Conservation (phyloP, 768 basidiomycete genomes). For the Rhodosporidiobolus sp. region DNA sequence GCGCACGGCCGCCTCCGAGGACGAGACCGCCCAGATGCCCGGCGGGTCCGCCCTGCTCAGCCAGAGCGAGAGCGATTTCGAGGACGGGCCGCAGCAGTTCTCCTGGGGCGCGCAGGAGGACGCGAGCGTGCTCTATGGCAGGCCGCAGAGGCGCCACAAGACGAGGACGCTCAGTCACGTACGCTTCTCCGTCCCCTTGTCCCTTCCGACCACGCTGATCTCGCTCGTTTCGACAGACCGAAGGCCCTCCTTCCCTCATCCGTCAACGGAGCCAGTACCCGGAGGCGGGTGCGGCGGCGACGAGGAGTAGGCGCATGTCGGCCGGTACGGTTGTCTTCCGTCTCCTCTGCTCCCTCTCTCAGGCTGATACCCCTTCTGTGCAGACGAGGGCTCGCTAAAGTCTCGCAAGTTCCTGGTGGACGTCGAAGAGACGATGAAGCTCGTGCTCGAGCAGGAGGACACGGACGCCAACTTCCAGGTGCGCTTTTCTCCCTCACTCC, state of each 20-base stretch:
- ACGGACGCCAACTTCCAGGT: conserved; percentile 83
- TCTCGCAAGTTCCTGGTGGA: conserved; percentile 92
- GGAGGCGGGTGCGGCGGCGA: conserved; percentile 1
- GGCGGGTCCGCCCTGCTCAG: conserved; percentile 13
- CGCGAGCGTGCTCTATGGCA: conserved; percentile 34
- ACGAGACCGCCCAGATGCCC: neutral
- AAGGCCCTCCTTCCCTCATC: conserved; percentile 23
- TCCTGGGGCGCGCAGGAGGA: conserved; percentile 28
- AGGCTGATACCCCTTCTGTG: neutral
- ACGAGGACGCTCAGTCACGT: conserved; percentile 25
- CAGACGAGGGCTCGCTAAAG: conserved; percentile 65
- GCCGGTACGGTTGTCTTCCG: conserved; percentile 30
- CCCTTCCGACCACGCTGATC: neutral
- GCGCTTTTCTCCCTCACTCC: conserved; percentile 9
- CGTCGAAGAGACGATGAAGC: conserved; percentile 94
- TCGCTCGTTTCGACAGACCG: neutral
- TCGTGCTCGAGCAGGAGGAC: conserved; percentile 95
- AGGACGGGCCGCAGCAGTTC: conserved; percentile 11
- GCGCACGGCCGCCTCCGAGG: neutral
- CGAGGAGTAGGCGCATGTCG: conserved; percentile 32
- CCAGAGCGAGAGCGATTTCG: conserved; percentile 24
- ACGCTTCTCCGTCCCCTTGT: neutral
- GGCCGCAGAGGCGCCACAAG: conserved; percentile 32
- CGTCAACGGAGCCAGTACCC: conserved; percentile 30
- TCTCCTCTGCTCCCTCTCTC: too few species aligned